A percentile compares a stretch with the other conserved stretches of the same genome.
Evolutionary conservation across 1,284 basidiomycete species (phyloP).

Genomic region (Athelia sp.): DNA sequence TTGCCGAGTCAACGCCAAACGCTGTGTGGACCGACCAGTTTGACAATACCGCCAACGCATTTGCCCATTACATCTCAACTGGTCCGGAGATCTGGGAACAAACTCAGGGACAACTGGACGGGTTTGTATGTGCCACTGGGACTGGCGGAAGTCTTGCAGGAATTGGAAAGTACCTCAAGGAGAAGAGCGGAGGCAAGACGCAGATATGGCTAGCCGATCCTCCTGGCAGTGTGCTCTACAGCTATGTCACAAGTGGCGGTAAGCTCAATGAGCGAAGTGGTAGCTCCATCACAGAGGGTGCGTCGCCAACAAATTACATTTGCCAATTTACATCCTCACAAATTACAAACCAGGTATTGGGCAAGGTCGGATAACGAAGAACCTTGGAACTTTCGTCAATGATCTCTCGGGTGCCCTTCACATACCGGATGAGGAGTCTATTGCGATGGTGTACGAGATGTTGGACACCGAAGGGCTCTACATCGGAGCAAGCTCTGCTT

Average conservation of each 20-base stretch:
- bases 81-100: slow-evolving; percentile 98
- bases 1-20: slow-evolving; percentile 80
- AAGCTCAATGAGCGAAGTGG: slow-evolving; percentile 78
- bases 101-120: slow-evolving; percentile 77
- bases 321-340: neutral
- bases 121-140: slow-evolving; percentile 91
- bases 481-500: slow-evolving; percentile 91
- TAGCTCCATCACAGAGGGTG: slow-evolving; percentile 95
- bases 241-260: slow-evolving; percentile 81
- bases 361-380: slow-evolving; percentile 95
- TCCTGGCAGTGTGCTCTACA: slow-evolving; percentile 89
- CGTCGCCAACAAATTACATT: slow-evolving; percentile 8
- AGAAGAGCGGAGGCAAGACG: slow-evolving; percentile 76
- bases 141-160: slow-evolving; percentile 97
- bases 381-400: slow-evolving; percentile 82
- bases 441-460: slow-evolving; percentile 91
- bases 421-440: slow-evolving; percentile 87
- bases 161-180: slow-evolving; percentile 80
- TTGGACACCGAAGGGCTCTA: slow-evolving; percentile 94
- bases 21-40: slow-evolving; percentile 99
- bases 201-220: slow-evolving; percentile 97
- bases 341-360: slow-evolving; percentile 77
- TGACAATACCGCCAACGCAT: slow-evolving; percentile 89
- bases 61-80: slow-evolving; percentile 86
- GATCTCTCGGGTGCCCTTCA: slow-evolving; percentile 80